phyloP scores from a whole-genome alignment of 1,284 basidiomycete genomes.

The Moesziomyces sp. region DNA sequence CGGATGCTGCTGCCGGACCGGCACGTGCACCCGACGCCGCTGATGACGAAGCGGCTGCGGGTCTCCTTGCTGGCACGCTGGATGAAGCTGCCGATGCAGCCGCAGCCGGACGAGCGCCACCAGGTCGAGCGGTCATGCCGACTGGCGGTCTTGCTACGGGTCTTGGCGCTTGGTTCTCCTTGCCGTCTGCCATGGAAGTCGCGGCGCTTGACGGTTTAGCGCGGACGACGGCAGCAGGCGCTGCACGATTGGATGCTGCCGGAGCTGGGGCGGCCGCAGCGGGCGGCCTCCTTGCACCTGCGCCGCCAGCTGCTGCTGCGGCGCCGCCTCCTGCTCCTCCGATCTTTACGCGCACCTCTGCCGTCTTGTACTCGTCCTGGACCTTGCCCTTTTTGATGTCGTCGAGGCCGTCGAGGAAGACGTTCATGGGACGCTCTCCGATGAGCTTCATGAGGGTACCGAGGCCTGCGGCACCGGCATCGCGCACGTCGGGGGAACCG shows the following conservation, averaged over 20 bases:
- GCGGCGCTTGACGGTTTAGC: conserved; percentile 30
- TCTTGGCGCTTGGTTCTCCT: conserved; percentile 41
- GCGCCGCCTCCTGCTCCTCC: conserved; percentile 23
- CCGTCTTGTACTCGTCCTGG: conserved; percentile 81
- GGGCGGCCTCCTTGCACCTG: conserved; percentile 13
- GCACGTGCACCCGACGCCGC: conserved; percentile 64
- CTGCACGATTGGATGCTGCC: conserved; percentile 29
- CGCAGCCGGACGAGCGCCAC: conserved; percentile 23
- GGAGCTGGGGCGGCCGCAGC: conserved; percentile 18
- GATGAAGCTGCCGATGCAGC: conserved; percentile 15
- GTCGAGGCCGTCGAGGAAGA: conserved; percentile 84
- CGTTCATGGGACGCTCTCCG: conserved; percentile 90
- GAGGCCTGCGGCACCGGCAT: conserved; percentile 85
- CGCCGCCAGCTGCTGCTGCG: conserved; percentile 23
- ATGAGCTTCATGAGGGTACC: conserved; percentile 97
- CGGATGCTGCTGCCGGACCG: conserved; percentile 69
- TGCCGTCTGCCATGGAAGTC: conserved; percentile 18
- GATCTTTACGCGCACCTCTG: conserved; percentile 58
- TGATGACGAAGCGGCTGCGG: conserved; percentile 71
- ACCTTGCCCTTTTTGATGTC: conserved; percentile 93
- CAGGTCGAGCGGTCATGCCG: conserved; percentile 16
- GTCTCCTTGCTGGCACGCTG: conserved; percentile 68
- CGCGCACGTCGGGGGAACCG: conserved; percentile 87
- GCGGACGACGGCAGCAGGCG: conserved; percentile 23
- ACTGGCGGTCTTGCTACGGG: conserved; percentile 27